A percentile compares a stretch with the other conserved stretches of the same genome.
These are phyloP conservation scores for Eimeria sp. DNA, from an alignment of 169 alveolate species.

Conservation along the genomic window DNA sequence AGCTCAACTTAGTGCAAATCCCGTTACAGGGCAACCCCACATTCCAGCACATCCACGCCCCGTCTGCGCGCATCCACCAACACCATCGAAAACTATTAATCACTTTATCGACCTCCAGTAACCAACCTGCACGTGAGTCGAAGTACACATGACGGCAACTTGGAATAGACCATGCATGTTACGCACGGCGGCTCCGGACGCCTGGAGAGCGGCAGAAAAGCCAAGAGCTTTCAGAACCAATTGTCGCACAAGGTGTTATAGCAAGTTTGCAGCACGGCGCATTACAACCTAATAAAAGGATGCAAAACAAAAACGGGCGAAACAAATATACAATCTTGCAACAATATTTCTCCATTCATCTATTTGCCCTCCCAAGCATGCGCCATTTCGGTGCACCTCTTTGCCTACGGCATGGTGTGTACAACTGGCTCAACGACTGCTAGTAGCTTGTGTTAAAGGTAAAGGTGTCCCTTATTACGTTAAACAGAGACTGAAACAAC, in stretches of 20 bases:
- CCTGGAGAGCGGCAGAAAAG: not conserved
- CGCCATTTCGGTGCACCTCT: slow-evolving; percentile 15
- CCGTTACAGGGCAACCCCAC: not conserved
- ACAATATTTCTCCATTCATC: not conserved
- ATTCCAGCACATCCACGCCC: not conserved
- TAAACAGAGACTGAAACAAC: not conserved
- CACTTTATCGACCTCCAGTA: not conserved
- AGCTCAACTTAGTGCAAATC: not conserved
- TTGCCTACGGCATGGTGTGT: not conserved
- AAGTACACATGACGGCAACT: not conserved
- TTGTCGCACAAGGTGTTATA: not conserved
- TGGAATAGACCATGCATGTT: not conserved
- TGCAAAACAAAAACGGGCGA: not conserved
- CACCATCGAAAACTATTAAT: not conserved
- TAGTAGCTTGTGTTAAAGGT: not conserved
- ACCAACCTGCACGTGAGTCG: not conserved
- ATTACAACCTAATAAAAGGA: not conserved
- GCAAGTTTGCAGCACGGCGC: not conserved
- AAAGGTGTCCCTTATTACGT: not conserved
- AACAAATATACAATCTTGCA: not conserved
- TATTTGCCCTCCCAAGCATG: not conserved
- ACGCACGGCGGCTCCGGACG: not conserved
- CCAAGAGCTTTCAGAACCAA: not conserved
- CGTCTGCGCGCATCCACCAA: not conserved
- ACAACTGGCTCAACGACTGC: not conserved